Evolutionary conservation across 371 early-diverging fungal genomes (phyloP).

Genomic region (Funneliformis caledonium): DNA sequence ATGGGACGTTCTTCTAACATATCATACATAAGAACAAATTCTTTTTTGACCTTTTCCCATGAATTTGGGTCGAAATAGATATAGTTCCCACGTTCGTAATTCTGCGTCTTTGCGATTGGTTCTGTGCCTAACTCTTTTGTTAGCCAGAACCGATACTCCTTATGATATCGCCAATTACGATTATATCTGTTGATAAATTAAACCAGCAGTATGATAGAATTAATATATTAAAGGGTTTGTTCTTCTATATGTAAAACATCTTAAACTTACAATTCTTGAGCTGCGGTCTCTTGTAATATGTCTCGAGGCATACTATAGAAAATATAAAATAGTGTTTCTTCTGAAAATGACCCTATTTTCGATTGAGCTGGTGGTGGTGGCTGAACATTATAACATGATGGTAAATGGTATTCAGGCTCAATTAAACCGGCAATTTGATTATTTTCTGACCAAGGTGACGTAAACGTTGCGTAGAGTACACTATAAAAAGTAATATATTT

Average conservation of each 20-base stretch:
- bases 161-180: constrained; percentile 92
- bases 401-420: constrained; percentile 79
- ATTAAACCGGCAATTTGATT: constrained; percentile 55
- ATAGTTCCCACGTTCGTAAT: constrained; percentile 79
- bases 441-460: constrained; percentile 82
- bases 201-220: neutral
- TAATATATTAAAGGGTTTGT: neutral
- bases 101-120: constrained; percentile 51
- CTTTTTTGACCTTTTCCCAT: constrained; percentile 85
- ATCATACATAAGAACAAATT: constrained; percentile 80
- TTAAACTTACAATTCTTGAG: constrained; percentile 77
- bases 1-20: constrained; percentile 65
- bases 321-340: constrained; percentile 94
- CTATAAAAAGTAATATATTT: constrained; percentile 42
- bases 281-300: constrained; percentile 89
- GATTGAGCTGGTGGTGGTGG: constrained; percentile 73
- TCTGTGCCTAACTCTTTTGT: constrained; percentile 61
- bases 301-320: constrained; percentile 93
- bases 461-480: constrained; percentile 79
- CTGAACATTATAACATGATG: constrained; percentile 72
- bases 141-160: constrained; percentile 85
- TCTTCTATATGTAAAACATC: neutral
- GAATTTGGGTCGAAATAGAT: constrained; percentile 84
- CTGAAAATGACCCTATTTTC: constrained; percentile 72
- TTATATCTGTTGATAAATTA: constrained; percentile 54